Evolutionary conservation across 805 yeast species (phyloP), one percentile per base, ranked within the genome.

Genomic region (Metschnikowia peoriensis): DNA sequence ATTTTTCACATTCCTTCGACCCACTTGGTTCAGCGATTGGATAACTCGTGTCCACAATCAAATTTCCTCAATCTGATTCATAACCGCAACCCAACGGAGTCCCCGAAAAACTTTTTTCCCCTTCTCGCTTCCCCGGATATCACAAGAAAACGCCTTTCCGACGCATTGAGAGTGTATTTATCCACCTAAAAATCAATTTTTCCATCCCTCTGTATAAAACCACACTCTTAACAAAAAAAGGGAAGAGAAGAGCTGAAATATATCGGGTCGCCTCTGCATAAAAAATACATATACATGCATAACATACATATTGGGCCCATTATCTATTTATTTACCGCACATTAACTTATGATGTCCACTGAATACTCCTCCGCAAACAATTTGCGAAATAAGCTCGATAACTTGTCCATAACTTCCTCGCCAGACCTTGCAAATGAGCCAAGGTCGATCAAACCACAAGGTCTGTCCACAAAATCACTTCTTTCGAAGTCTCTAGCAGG

Each of bases 401-500:
- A 49, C 40, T 51, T 62, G 42, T 47, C 56, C 15, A 28, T 61
- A 32, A 51, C 40, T 16, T 38, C 55, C 12, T 51, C 51, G 16
- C 51, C 51, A 15, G 55, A 50, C 8, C 28, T 27, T 4, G 12
- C 44, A 17, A 48, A 42, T 27, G 55, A 46, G 27, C 28, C 46
- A 12, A 37, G 44, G 12, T 29, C 54, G 28, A 52, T 48, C 6
- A 43, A 44, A 4, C 47, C 46, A 10, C 53, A 54, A 43, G 56
- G 59, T 2, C 42, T 16, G 34, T 37, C 55, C 9, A 44, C 61
- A 28, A 57, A 43, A 38, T 66, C 70, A 38, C 61, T 67, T 9
- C 64, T 68, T 35, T 64, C 70, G 14, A 55, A 63, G 32, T 65
- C 71, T 6, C 54, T 68, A 48, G 71, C 71, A 4, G 61, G 61